A percentile compares a stretch with the other conserved stretches of the same genome.
Conservation (phyloP, 805 yeast genomes). For the Brettanomyces bruxellensis region DNA sequence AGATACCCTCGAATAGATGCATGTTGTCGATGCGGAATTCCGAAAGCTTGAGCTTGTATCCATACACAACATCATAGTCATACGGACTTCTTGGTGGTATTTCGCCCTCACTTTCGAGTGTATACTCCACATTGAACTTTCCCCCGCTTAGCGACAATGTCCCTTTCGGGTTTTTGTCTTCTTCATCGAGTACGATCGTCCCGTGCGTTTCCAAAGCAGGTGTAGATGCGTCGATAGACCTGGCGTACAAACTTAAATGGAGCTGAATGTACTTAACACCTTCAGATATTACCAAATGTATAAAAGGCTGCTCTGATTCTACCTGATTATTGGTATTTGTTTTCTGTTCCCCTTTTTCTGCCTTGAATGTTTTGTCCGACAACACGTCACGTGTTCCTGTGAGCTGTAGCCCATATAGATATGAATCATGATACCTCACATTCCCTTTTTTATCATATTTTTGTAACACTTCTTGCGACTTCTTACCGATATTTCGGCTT, state of each 20-base stretch:
- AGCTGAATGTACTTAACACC: constrained; percentile 16
- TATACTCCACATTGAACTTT: constrained; percentile 8
- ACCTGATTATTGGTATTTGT: too few species aligned
- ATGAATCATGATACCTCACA: too few species aligned
- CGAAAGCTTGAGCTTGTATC: constrained; percentile 15
- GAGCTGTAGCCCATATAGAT: not conserved
- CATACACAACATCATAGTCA: constrained; percentile 16
- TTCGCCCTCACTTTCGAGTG: constrained; percentile 15
- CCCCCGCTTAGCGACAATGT: constrained; percentile 3
- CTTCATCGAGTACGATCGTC: constrained; percentile 2
- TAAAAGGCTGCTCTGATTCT: not conserved
- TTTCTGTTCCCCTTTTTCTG: too few species aligned
- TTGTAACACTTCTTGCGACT: constrained; percentile 5
- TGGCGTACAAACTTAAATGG: constrained; percentile 13
- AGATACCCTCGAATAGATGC: constrained; percentile 3
- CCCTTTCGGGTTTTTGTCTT: not conserved
- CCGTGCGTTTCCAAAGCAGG: constrained; percentile 3
- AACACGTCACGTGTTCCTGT: constrained; percentile 9
- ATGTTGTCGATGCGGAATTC: constrained; percentile 16
- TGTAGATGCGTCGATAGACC: constrained; percentile 1
- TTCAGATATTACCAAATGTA: constrained; percentile 17
- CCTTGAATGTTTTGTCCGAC: not conserved
- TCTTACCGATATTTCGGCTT: constrained; percentile 1
- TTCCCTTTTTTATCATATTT: not conserved
- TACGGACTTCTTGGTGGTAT: constrained; percentile 19